A percentile compares a stretch with the other conserved stretches of the same genome.
These are phyloP conservation scores for Phytophthora syringae DNA, from an alignment of 352 stramenopile genomes.

Conservation along the genomic window DNA sequence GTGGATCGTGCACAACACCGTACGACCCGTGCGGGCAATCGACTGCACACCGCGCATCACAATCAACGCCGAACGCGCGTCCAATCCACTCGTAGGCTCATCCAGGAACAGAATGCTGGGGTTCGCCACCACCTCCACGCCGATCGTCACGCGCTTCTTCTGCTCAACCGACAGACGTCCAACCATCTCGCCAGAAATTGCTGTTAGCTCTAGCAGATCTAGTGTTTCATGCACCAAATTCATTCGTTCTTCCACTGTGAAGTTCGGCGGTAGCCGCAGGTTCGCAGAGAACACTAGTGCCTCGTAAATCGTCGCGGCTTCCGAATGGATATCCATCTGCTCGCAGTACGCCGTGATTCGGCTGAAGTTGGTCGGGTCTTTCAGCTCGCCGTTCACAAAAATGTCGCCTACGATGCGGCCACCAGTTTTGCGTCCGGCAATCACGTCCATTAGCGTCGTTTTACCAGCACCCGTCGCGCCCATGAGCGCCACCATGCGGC, in stretches of 20 bases:
- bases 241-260: slow-evolving; percentile 43
- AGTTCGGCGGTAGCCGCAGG: slow-evolving; percentile 72
- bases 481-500: slow-evolving; percentile 80
- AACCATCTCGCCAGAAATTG: slow-evolving; percentile 55
- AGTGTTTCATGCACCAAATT: slow-evolving; percentile 59
- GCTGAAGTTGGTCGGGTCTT: slow-evolving; percentile 82
- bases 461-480: slow-evolving; percentile 57
- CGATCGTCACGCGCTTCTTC: slow-evolving; percentile 92
- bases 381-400: slow-evolving; percentile 88
- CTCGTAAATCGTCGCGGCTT: slow-evolving; percentile 80
- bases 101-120: slow-evolving; percentile 95
- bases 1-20: slow-evolving; percentile 76
- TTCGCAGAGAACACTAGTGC: slow-evolving; percentile 91
- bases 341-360: slow-evolving; percentile 65
- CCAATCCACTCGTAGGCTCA: slow-evolving; percentile 91
- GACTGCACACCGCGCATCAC: slow-evolving; percentile 88
- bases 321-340: slow-evolving; percentile 91
- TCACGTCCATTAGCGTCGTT: slow-evolving; percentile 71
- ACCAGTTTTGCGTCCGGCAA: slow-evolving; percentile 63
- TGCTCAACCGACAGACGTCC: slow-evolving; percentile 84
- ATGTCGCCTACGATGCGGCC: slow-evolving; percentile 83
- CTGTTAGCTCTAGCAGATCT: slow-evolving; percentile 58
- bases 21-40: slow-evolving; percentile 85
- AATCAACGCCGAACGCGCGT: slow-evolving; percentile 84
- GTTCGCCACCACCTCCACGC: slow-evolving; percentile 93